Conservation (phyloP, 345 rosid species). For the Gynandropsis gynandra region DNA sequence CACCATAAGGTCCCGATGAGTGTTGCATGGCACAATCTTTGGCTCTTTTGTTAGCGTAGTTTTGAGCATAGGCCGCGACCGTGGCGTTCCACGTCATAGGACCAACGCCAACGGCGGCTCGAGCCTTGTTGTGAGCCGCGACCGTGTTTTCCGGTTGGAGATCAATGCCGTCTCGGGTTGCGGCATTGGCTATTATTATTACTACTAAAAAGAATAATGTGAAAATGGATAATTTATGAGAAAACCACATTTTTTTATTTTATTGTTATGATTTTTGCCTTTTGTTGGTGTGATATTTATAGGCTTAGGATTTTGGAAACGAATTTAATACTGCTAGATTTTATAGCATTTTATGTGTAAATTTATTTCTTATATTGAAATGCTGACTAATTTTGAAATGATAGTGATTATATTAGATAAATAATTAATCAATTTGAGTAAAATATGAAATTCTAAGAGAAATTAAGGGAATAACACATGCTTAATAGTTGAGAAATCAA, state of each 20-base stretch:
- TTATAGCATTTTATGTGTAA: too few relatives aligned
- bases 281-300: not conserved
- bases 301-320: too few relatives aligned
- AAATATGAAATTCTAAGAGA: too few relatives aligned
- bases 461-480: too few relatives aligned
- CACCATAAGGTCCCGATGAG: constrained; percentile 45
- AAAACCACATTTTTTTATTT: constrained; percentile 1
- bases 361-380: too few relatives aligned
- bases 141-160: constrained; percentile 35
- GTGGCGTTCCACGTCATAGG: constrained; percentile 39
- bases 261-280: not conserved
- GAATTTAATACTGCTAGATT: too few relatives aligned
- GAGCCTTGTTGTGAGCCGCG: constrained; percentile 37
- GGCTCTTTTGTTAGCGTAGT: constrained; percentile 25
- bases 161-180: constrained; percentile 23
- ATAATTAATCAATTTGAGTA: too few relatives aligned
- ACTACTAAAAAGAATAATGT: constrained; percentile 8
- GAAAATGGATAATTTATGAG: constrained; percentile 10
- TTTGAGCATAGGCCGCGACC: constrained; percentile 36
- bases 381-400: too few relatives aligned
- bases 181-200: constrained; percentile 7
- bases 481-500: too few relatives aligned
- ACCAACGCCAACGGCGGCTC: constrained; percentile 33
- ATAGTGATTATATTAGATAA: too few relatives aligned
- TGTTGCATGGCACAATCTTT: constrained; percentile 38